These are phyloP conservation scores for Dactylorhiza incarnata DNA, from an alignment of 106 monocot species.

Conservation along the genomic window DNA sequence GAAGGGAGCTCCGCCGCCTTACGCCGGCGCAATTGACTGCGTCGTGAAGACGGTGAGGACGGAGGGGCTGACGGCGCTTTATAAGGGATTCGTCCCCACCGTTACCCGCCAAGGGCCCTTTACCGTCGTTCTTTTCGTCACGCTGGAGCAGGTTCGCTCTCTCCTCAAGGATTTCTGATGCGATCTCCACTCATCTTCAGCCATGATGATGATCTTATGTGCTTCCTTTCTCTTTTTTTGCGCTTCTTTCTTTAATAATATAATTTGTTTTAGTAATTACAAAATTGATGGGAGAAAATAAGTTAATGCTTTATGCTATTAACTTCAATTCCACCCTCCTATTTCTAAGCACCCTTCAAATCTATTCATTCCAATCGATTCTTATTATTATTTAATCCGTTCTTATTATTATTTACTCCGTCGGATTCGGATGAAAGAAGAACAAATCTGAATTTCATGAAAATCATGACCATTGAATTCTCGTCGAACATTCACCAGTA, in stretches of 20 bases:
- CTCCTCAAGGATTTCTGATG: constrained; percentile 45
- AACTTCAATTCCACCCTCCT: too few species aligned
- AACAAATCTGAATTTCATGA: too few species aligned
- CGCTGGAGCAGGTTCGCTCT: constrained; percentile 63
- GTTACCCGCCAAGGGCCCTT: constrained; percentile 67
- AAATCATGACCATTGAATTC: too few species aligned
- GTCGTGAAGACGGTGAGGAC: constrained; percentile 44
- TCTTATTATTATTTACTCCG: too few species aligned
- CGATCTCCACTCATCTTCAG: background rate
- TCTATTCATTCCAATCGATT: too few species aligned
- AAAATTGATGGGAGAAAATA: too few species aligned
- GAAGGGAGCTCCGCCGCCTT: constrained; percentile 30
- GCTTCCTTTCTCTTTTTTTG: background rate
- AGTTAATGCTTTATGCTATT: too few species aligned
- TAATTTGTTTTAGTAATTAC: too few species aligned
- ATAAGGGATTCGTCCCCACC: constrained; percentile 64
- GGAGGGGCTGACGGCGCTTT: constrained; percentile 54
- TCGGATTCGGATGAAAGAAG: too few species aligned
- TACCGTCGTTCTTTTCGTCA: constrained; percentile 68
- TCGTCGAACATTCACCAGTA: too few species aligned
- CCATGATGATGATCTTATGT: background rate
- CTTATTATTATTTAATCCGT: too few species aligned
- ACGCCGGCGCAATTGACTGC: constrained; percentile 53
- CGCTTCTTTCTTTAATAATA: background rate
- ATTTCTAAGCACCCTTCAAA: too few species aligned